A percentile compares a stretch with the other conserved stretches of the same genome.
phyloP scores from a whole-genome alignment of 192 early-diverging fungal species.

The Backusella morwellensis region DNA sequence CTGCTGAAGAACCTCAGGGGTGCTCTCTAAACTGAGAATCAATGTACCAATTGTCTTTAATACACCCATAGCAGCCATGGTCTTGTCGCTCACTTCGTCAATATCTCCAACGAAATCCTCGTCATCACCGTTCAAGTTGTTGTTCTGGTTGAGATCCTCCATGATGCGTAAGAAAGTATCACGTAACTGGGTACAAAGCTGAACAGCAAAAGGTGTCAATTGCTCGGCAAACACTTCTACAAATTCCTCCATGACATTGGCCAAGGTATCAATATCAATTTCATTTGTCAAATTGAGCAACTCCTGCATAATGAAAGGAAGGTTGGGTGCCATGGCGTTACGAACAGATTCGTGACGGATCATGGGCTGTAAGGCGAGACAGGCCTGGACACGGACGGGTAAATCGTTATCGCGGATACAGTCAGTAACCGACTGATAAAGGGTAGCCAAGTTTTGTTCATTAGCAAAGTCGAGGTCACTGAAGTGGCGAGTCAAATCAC shows the following conservation, averaged over 20 bases:
- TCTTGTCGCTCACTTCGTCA: slow-evolving; percentile 78
- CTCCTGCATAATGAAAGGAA: slow-evolving; percentile 86
- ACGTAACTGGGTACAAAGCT: slow-evolving; percentile 82
- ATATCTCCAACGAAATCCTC: slow-evolving; percentile 50
- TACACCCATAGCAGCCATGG: slow-evolving; percentile 85
- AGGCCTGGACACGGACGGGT: slow-evolving; percentile 87
- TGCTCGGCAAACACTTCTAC: slow-evolving; percentile 89
- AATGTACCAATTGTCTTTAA: slow-evolving; percentile 89
- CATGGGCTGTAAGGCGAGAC: slow-evolving; percentile 77
- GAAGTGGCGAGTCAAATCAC: slow-evolving; percentile 49
- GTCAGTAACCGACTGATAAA: slow-evolving; percentile 53
- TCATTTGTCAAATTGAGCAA: slow-evolving; percentile 87
- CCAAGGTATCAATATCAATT: slow-evolving; percentile 90
- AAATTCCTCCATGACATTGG: slow-evolving; percentile 86
- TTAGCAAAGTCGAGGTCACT: slow-evolving; percentile 62
- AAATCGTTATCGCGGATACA: slow-evolving; percentile 76
- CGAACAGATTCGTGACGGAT: slow-evolving; percentile 70
- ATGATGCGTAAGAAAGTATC: slow-evolving; percentile 89
- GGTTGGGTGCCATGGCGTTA: slow-evolving; percentile 72
- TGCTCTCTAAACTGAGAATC: slow-evolving; percentile 81
- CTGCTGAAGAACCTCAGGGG: slow-evolving; percentile 74
- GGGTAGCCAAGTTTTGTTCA: slow-evolving; percentile 42
- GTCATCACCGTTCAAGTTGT: slow-evolving; percentile 28
- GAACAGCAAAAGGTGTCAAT: slow-evolving; percentile 88
- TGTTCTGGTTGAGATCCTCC: slow-evolving; percentile 59